Evolutionary conservation across 495 filamentous ascomycete species (phyloP).

Genomic region (Cladorrhinum samala): DNA sequence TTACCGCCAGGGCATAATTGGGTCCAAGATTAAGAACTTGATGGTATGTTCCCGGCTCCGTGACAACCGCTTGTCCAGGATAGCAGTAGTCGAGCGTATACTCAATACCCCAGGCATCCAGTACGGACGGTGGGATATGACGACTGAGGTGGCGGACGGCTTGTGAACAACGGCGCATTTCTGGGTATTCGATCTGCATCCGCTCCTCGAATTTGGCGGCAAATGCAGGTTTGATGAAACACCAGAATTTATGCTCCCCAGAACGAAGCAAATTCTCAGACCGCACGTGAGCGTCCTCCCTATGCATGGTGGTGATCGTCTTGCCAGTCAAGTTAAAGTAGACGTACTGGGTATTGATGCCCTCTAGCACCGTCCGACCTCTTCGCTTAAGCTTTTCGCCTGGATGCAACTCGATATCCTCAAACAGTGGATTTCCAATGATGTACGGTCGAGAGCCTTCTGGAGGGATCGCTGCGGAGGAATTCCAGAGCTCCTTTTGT

Average conservation of each 20-base stretch:
- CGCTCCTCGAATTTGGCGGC: slow-evolving; percentile 20
- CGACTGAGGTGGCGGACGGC: slow-evolving; percentile 30
- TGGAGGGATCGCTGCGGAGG: slow-evolving; percentile 21
- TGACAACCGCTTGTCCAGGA: slow-evolving; percentile 29
- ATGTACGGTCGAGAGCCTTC: slow-evolving; percentile 24
- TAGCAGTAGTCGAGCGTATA: slow-evolving; percentile 31
- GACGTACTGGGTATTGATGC: slow-evolving; percentile 31
- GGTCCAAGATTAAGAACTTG: slow-evolving; percentile 31
- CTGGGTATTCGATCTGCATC: slow-evolving; percentile 19
- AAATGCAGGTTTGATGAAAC: slow-evolving; percentile 27
- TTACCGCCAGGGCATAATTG: slow-evolving; percentile 31
- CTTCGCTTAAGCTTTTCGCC: slow-evolving; percentile 27
- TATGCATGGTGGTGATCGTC: slow-evolving; percentile 31
- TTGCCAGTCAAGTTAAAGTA: slow-evolving; percentile 30
- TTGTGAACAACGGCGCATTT: slow-evolving; percentile 28
- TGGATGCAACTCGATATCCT: slow-evolving; percentile 26
- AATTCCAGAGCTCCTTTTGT: slow-evolving; percentile 27
- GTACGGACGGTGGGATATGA: slow-evolving; percentile 22
- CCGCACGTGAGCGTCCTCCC: slow-evolving; percentile 30
- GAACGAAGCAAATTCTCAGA: slow-evolving; percentile 30
- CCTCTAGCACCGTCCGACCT: slow-evolving; percentile 22
- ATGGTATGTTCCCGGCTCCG: slow-evolving; percentile 30
- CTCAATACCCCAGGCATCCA: slow-evolving; percentile 30
- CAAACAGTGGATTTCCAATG: slow-evolving; percentile 30
- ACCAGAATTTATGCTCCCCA: slow-evolving; percentile 31